phyloP scores from a whole-genome alignment of 2,329 filamentous ascomycete species.

The Bipolaris gigantea region DNA sequence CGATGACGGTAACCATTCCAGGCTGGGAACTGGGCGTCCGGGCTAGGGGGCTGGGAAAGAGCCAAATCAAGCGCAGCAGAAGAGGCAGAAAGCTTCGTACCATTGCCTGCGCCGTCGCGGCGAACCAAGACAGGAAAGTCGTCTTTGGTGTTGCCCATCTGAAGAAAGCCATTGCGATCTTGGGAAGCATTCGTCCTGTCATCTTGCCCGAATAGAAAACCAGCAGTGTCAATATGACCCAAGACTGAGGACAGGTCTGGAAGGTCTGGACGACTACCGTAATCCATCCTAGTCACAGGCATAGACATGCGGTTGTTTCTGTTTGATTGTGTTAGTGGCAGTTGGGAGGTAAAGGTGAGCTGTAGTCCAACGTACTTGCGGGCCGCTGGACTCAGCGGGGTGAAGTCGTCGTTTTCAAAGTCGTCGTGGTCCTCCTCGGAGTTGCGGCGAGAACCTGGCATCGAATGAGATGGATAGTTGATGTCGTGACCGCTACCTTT shows the following conservation, averaged over 20 bases:
- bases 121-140: conserved; percentile 83
- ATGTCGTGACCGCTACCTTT: conserved; percentile 50
- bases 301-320: conserved; percentile 92
- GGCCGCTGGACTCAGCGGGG: conserved; percentile 36
- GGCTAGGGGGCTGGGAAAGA: conserved; percentile 66
- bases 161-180: conserved; percentile 69
- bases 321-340: conserved; percentile 18
- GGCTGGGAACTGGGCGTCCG: conserved; percentile 60
- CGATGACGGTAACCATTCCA: conserved; percentile 68
- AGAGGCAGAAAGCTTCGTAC: conserved; percentile 73
- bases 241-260: conserved; percentile 57
- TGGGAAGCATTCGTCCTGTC: conserved; percentile 63
- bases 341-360: conserved; percentile 8
- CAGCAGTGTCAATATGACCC: conserved; percentile 81
- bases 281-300: conserved; percentile 76
- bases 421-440: conserved; percentile 85
- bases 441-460: conserved; percentile 83
- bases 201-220: conserved; percentile 77
- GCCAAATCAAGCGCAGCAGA: conserved; percentile 81
- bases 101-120: conserved; percentile 59
- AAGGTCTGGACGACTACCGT: conserved; percentile 59
- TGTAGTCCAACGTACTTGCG: conserved; percentile 39
- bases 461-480: conserved; percentile 76
- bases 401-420: conserved; percentile 72
- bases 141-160: conserved; percentile 75